Conservation (phyloP, 176 grass and related monocot species). For the Stipa capillata region DNA sequence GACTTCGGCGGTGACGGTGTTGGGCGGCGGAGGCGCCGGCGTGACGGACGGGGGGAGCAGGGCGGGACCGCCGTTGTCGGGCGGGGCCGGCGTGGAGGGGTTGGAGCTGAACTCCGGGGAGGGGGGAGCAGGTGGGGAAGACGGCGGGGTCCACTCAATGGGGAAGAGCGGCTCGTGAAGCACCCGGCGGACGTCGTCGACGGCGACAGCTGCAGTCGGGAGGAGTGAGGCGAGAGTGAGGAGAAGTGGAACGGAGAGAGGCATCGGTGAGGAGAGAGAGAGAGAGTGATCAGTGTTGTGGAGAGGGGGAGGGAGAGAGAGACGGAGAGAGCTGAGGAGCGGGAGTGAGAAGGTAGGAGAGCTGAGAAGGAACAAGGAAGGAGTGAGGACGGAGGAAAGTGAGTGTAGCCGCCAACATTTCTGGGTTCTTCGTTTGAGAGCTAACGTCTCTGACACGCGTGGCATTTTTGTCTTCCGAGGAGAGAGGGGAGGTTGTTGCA, state of each 20-base stretch:
- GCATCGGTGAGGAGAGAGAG: background rate
- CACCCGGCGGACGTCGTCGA: conserved; percentile 12
- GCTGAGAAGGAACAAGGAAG: background rate
- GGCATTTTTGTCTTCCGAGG: background rate
- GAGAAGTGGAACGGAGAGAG: background rate
- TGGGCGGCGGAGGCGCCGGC: conserved; percentile 11
- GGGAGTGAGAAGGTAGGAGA: background rate
- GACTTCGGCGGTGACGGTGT: conserved; percentile 36
- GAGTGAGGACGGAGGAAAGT: background rate
- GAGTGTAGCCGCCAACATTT: conserved; percentile 39
- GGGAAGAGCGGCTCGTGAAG: conserved; percentile 87
- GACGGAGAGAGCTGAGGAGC: background rate
- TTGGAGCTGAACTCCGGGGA: conserved; percentile 34
- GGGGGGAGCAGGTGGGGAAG: conserved; percentile 30
- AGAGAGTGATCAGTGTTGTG: background rate
- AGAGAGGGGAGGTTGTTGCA: too few species aligned
- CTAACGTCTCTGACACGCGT: conserved; percentile 4
- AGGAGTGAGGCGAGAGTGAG: background rate
- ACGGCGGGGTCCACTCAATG: conserved; percentile 74
- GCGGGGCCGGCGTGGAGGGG: conserved; percentile 27
- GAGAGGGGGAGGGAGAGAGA: background rate
- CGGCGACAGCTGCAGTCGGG: background rate
- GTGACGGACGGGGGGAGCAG: conserved; percentile 23
- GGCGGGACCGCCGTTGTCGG: conserved; percentile 10
- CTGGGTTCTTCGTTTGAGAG: background rate